Conservation (phyloP, 345 rosid species). For the Diplotaxis tenuifolia region DNA sequence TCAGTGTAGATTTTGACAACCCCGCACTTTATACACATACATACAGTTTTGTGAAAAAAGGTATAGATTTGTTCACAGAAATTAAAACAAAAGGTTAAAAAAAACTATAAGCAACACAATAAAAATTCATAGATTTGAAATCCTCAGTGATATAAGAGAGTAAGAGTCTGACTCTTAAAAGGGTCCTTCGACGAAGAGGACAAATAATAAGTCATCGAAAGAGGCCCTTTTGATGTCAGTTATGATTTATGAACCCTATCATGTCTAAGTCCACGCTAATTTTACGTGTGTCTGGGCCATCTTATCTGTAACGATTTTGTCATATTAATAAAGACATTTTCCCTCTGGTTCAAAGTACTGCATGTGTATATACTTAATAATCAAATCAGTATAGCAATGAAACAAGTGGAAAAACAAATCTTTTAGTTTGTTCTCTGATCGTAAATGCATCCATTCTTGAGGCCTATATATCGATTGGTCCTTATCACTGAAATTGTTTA, state of each 20-base stretch:
- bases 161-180: neutral
- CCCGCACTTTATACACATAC: too few species aligned
- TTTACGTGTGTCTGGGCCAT: constrained; percentile 17
- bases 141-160: constrained; percentile 1
- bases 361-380: constrained; percentile 1
- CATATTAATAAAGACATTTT: neutral
- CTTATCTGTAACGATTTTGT: neutral
- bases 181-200: neutral
- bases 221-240: constrained; percentile 7
- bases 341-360: constrained; percentile 6
- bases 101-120: neutral
- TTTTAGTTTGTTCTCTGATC: neutral
- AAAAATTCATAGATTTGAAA: neutral
- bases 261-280: constrained; percentile 19
- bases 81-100: neutral
- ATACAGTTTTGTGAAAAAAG: too few species aligned
- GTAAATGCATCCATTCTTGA: neutral
- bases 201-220: constrained; percentile 29
- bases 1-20: too few species aligned
- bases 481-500: neutral
- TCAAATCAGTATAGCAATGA: neutral
- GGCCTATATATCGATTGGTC: neutral
- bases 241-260: constrained; percentile 3
- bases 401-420: neutral
- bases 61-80: neutral